A percentile compares a stretch with the other conserved stretches of the same genome.
Evolutionary conservation across 306 rosid species (phyloP).

Genomic region (Castanopsis chinensis): DNA sequence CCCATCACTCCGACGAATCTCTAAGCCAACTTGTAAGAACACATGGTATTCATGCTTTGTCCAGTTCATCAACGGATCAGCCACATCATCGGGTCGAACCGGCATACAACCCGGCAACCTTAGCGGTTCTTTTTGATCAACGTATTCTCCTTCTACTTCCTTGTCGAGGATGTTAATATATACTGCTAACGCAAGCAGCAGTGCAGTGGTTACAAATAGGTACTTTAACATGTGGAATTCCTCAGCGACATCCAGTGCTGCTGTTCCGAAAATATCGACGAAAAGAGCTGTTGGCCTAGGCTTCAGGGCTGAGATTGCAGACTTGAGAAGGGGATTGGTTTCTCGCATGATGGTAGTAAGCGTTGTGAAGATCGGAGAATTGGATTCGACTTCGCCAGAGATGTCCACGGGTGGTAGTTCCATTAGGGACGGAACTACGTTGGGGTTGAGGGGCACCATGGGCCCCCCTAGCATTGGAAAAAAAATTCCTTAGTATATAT

Average conservation of each 20-base stretch:
- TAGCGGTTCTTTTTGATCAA: neutral
- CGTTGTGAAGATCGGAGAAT: neutral
- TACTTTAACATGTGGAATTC: conserved; percentile 1
- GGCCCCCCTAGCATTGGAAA: too few species aligned
- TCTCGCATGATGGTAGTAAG: neutral
- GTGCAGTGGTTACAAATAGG: neutral
- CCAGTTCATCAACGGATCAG: conserved; percentile 30
- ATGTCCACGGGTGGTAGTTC: neutral
- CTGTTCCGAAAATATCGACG: neutral
- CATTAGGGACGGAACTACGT: too few species aligned
- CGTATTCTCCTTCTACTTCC: neutral
- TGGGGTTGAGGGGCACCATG: too few species aligned
- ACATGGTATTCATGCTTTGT: conserved; percentile 20
- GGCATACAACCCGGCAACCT: conserved; percentile 6
- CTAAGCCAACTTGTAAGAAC: neutral
- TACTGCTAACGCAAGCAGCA: neutral
- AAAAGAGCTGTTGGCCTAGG: neutral
- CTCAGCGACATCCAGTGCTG: neutral
- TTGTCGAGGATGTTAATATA: neutral
- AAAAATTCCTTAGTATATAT: too few species aligned
- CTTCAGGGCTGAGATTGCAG: neutral
- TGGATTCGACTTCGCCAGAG: neutral
- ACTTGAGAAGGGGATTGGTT: neutral
- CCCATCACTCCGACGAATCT: conserved; percentile 32
- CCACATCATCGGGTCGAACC: conserved; percentile 36